These are phyloP conservation scores for Candida silvicultrix DNA, from an alignment of 805 yeast species.

Conservation along the genomic window DNA sequence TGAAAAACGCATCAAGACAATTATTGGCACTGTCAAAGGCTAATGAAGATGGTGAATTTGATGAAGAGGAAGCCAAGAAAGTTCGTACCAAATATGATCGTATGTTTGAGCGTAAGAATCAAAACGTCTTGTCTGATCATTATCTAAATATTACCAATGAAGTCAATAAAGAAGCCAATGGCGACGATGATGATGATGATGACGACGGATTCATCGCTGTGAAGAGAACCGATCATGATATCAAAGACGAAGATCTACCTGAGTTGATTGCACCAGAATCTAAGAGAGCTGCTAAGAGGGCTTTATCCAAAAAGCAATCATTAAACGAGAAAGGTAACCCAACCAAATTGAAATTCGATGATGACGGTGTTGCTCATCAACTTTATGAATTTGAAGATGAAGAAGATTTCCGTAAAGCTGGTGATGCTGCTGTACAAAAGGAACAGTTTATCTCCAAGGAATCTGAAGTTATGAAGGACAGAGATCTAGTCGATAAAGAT, in stretches of 20 bases:
- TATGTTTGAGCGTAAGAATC: slow-evolving; percentile 94
- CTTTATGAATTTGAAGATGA: slow-evolving; percentile 88
- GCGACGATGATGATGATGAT: slow-evolving; percentile 48
- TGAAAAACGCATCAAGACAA: slow-evolving; percentile 78
- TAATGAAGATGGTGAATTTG: slow-evolving; percentile 59
- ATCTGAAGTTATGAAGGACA: slow-evolving; percentile 56
- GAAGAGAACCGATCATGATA: slow-evolving; percentile 69
- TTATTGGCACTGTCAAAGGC: slow-evolving; percentile 49
- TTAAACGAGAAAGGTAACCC: slow-evolving; percentile 58
- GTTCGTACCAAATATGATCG: slow-evolving; percentile 87
- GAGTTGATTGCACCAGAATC: slow-evolving; percentile 62
- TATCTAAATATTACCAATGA: slow-evolving; percentile 66
- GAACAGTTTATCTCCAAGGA: slow-evolving; percentile 61
- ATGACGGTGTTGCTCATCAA: slow-evolving; percentile 89
- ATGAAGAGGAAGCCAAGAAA: slow-evolving; percentile 29
- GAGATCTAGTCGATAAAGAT: slow-evolving; percentile 74
- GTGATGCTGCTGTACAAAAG: slow-evolving; percentile 66
- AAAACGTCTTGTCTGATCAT: slow-evolving; percentile 85
- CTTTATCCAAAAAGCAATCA: slow-evolving; percentile 78
- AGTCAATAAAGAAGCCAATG: slow-evolving; percentile 29
- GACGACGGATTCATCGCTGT: slow-evolving; percentile 82
- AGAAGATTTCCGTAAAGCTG: slow-evolving; percentile 70
- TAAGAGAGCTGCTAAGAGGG: slow-evolving; percentile 78
- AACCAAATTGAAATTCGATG: slow-evolving; percentile 81
- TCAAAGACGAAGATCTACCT: slow-evolving; percentile 60